Base-by-base conservation (phyloP, 2,329 filamentous ascomycete genomes). In the Daldinia eschscholtzii region DNA sequence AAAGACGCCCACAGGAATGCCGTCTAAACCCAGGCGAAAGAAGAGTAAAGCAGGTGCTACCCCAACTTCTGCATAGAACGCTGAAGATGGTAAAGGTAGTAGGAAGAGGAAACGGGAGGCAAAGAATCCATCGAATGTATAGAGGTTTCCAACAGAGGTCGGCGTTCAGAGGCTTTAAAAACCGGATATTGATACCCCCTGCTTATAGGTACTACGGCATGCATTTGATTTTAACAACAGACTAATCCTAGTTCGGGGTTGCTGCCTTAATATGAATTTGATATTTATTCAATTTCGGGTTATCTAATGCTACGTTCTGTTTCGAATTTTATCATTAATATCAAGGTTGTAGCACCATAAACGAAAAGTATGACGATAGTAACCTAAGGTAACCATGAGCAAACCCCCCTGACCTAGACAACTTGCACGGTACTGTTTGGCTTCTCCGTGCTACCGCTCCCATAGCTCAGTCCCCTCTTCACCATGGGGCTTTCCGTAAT, bases 21-120 rank as follows among this genome's bases (percentile, higher is more conserved):
- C 72, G 20, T 74, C 77, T 3, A 82, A 80, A 60, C 71, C 73
- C 10, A 82, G 80, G 68, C 73, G 80, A 28, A 80, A 75, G 73
- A 82, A 81, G 75, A 81, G 78, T 58, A 81, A 74, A 53, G 64
- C 72, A 23, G 74, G 73, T 23, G 41, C 67, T 20, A 76, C 75
- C 12, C 73, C 73, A 28, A 74, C 70, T 70, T 71, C 75, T 48
- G 67, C 72, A 42, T 76, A 76, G 72, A 58, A 41, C 41, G 46
- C 10, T 28, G 64, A 39, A 52, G 58, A 1, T 52, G 50, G 52
- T 26, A 57, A 35, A 55, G 57, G n/a, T 28, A n/a, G 44, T 46
- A 33, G 58, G 61, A 28, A 60, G 44, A 28, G 57, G 44, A 35
- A 64, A 28, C 13, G 55, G 58, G 42, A 65, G 60, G 26, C 48